Conservation (phyloP, 2,329 filamentous ascomycete genomes). For the Trichoderma semiorbis region DNA sequence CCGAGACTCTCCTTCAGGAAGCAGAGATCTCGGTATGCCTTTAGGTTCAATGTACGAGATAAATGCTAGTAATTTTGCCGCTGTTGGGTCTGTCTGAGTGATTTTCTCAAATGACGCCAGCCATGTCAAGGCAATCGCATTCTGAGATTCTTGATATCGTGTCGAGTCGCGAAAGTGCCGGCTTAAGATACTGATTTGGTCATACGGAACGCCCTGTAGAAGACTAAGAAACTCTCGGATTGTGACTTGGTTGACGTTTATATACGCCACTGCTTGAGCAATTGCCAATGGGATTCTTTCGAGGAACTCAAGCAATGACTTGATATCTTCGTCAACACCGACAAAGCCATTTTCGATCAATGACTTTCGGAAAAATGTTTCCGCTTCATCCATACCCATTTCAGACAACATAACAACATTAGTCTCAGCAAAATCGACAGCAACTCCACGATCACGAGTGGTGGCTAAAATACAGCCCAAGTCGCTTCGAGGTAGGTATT, state of each 20-base stretch:
- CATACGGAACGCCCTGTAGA: constrained; percentile 26
- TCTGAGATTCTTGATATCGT: constrained; percentile 29
- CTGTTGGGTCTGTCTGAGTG: constrained; percentile 24
- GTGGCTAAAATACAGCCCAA: constrained; percentile 34
- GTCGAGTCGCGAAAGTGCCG: constrained; percentile 33
- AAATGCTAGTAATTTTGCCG: constrained; percentile 35
- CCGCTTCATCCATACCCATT: constrained; percentile 31
- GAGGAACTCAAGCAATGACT: constrained; percentile 32
- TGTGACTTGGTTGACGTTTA: constrained; percentile 29
- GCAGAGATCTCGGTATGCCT: constrained; percentile 33
- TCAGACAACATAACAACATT: constrained; percentile 28
- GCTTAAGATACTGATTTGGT: constrained; percentile 30
- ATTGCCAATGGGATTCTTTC: constrained; percentile 40
- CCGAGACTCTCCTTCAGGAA: constrained; percentile 22
- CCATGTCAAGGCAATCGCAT: constrained; percentile 34
- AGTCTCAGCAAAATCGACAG: constrained; percentile 25
- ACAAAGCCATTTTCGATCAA: constrained; percentile 17
- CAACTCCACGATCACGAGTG: constrained; percentile 31
- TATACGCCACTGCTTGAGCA: constrained; percentile 37
- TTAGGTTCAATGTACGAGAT: constrained; percentile 37
- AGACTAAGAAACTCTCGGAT: constrained; percentile 31
- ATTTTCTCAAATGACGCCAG: constrained; percentile 41
- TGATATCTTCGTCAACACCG: background rate
- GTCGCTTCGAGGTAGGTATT: constrained; percentile 31
- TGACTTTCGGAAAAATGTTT: constrained; percentile 26